These are phyloP conservation scores for Tetracladium setigerum DNA, from an alignment of 495 filamentous ascomycete species.

Conservation along the genomic window DNA sequence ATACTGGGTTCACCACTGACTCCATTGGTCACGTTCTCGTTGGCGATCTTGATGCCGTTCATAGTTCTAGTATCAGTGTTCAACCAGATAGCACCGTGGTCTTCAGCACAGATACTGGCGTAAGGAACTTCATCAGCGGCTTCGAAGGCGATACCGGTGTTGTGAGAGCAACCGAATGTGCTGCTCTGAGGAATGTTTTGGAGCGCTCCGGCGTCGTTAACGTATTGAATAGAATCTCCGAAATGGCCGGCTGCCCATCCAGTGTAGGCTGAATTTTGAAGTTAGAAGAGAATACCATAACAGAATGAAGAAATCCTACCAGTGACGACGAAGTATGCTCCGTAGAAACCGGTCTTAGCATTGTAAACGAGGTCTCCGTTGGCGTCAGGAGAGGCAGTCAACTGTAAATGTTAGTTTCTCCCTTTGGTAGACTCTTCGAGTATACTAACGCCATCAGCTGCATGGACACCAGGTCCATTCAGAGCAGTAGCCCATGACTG, in stretches of 20 bases:
- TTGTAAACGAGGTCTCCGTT: slow-evolving; percentile 50
- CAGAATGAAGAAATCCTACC: slow-evolving; percentile 5
- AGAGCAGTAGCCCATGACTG: slow-evolving; percentile 44
- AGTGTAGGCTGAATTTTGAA: slow-evolving; percentile 31
- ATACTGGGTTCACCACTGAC: slow-evolving; percentile 38
- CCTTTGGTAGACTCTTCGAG: background rate
- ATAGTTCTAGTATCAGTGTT: slow-evolving; percentile 46
- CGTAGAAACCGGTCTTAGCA: slow-evolving; percentile 38
- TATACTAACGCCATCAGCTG: slow-evolving; percentile 24
- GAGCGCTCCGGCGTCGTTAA: slow-evolving; percentile 34
- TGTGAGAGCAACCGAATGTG: slow-evolving; percentile 50
- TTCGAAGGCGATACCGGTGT: slow-evolving; percentile 51
- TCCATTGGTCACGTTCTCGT: slow-evolving; percentile 49
- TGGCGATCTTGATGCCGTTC: slow-evolving; percentile 46
- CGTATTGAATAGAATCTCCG: slow-evolving; percentile 47
- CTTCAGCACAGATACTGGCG: slow-evolving; percentile 46
- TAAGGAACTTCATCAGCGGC: slow-evolving; percentile 40
- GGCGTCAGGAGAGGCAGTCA: slow-evolving; percentile 39
- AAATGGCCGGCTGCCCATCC: slow-evolving; percentile 43
- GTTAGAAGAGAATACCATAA: background rate
- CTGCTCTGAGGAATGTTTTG: slow-evolving; percentile 35
- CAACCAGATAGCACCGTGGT: slow-evolving; percentile 51
- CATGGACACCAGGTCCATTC: slow-evolving; percentile 41
- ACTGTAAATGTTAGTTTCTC: slow-evolving; percentile 5
- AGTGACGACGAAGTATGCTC: slow-evolving; percentile 48